Conservation (phyloP, 2,329 filamentous ascomycete genomes). For the Cladosporium oxysporum region DNA sequence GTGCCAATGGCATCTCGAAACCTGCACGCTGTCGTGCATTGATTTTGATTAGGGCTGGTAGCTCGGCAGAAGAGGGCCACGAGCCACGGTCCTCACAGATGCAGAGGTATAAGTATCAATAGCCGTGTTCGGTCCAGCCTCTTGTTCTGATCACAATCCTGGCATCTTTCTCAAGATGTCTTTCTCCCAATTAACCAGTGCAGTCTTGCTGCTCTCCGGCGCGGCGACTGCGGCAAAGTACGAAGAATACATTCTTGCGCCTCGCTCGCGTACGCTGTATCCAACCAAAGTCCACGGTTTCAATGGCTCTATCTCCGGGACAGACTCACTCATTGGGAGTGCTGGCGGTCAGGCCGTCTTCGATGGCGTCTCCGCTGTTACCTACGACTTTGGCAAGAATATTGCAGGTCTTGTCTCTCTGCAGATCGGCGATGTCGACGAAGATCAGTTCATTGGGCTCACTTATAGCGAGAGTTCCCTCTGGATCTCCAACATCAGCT, state of each 20-base stretch:
- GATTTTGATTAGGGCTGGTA: neutral
- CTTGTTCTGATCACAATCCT: neutral
- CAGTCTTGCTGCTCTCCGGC: slow-evolving; percentile 3
- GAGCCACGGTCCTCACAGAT: neutral
- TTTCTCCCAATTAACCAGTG: neutral
- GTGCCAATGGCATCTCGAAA: neutral
- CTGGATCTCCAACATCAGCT: slow-evolving; percentile 55
- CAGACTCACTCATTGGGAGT: slow-evolving; percentile 37
- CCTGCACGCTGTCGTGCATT: neutral
- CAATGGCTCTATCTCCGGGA: slow-evolving; percentile 43
- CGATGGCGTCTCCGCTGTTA: slow-evolving; percentile 40
- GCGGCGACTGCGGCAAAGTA: slow-evolving; percentile 33
- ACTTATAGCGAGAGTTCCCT: slow-evolving; percentile 47
- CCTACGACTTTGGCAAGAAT: slow-evolving; percentile 47
- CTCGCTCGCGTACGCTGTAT: slow-evolving; percentile 40
- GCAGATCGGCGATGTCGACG: slow-evolving; percentile 37
- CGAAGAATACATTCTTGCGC: slow-evolving; percentile 45
- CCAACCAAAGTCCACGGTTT: slow-evolving; percentile 42
- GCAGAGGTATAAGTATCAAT: slow-evolving; percentile 8
- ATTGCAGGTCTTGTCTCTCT: slow-evolving; percentile 45
- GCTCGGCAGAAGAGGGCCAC: neutral
- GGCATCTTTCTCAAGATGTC: neutral
- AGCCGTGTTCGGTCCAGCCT: neutral
- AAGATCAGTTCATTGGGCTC: slow-evolving; percentile 44
- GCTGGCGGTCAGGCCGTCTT: slow-evolving; percentile 38